Conservation (phyloP, 768 basidiomycete genomes). For the Tricholoma sp. region DNA sequence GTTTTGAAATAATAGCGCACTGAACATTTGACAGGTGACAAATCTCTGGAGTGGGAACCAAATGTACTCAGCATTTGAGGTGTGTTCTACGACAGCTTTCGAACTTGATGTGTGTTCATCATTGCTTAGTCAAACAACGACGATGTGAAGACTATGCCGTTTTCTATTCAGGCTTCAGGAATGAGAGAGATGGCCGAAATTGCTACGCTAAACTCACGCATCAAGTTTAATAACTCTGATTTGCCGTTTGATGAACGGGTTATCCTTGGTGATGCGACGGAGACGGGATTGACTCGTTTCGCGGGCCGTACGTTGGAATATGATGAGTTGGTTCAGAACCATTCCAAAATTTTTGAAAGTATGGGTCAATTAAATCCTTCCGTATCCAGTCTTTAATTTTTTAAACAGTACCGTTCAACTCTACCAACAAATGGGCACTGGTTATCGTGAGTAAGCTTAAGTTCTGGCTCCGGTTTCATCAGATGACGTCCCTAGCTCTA, state of each 20-base stretch:
- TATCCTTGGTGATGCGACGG: slow-evolving; percentile 71
- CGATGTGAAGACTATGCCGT: slow-evolving; percentile 43
- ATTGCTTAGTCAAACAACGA: slow-evolving; percentile 57
- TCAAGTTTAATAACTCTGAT: slow-evolving; percentile 65
- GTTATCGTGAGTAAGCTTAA: slow-evolving; percentile 46
- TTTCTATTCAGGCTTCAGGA: slow-evolving; percentile 48
- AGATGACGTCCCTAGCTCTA: slow-evolving; percentile 35
- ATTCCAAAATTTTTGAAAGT: slow-evolving; percentile 62
- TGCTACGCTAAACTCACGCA: slow-evolving; percentile 59
- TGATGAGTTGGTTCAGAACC: slow-evolving; percentile 44
- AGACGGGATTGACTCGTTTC: slow-evolving; percentile 67
- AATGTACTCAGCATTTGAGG: slow-evolving; percentile 65
- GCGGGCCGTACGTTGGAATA: slow-evolving; percentile 56
- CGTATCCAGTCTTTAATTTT: neutral
- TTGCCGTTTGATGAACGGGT: slow-evolving; percentile 55
- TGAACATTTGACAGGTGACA: slow-evolving; percentile 36
- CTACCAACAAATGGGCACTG: slow-evolving; percentile 70
- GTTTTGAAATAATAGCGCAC: neutral
- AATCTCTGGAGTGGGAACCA: slow-evolving; percentile 60
- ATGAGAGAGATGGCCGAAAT: slow-evolving; percentile 65
- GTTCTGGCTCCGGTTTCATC: neutral
- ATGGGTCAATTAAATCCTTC: neutral
- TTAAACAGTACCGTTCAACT: slow-evolving; percentile 58
- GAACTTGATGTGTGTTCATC: neutral
- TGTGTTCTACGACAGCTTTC: slow-evolving; percentile 11